Conservation (phyloP, 2,329 filamentous ascomycete genomes). For the Botryotinia narcissicola region DNA sequence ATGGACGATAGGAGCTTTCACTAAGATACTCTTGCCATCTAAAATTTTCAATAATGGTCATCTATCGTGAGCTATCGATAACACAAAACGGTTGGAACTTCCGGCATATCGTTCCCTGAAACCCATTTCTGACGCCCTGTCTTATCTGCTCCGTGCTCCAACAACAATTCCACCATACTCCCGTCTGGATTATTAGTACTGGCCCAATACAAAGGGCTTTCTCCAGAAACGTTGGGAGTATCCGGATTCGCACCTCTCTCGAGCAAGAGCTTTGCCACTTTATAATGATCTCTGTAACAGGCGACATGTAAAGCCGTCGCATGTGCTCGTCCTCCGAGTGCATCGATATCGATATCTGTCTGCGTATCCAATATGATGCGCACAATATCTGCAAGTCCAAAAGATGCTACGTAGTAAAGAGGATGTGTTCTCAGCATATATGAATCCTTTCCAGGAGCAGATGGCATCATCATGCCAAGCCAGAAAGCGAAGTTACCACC, state of each 20-base stretch:
- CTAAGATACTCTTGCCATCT: neutral
- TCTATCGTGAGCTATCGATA: neutral
- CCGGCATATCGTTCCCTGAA: neutral
- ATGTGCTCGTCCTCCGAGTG: slow-evolving; percentile 26
- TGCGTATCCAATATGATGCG: slow-evolving; percentile 25
- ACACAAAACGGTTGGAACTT: neutral
- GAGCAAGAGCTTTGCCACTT: slow-evolving; percentile 27
- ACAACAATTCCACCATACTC: slow-evolving; percentile 25
- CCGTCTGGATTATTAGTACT: neutral
- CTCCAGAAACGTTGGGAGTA: slow-evolving; percentile 19
- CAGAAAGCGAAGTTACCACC: slow-evolving; percentile 30
- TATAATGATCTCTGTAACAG: slow-evolving; percentile 24
- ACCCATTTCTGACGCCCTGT: neutral
- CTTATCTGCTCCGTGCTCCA: slow-evolving; percentile 25
- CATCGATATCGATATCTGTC: slow-evolving; percentile 24
- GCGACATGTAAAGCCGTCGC: slow-evolving; percentile 30
- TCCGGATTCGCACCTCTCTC: slow-evolving; percentile 29
- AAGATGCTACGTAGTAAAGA: slow-evolving; percentile 31
- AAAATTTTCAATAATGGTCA: neutral
- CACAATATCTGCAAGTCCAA: slow-evolving; percentile 27
- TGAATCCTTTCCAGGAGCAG: slow-evolving; percentile 8
- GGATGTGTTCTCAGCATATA: slow-evolving; percentile 25
- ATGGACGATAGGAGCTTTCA: neutral
- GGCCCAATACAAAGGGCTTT: slow-evolving; percentile 28
- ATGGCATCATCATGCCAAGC: slow-evolving; percentile 27